phyloP scores from a whole-genome alignment of 2,329 filamentous ascomycete species.

The Trichothecium roseum region DNA sequence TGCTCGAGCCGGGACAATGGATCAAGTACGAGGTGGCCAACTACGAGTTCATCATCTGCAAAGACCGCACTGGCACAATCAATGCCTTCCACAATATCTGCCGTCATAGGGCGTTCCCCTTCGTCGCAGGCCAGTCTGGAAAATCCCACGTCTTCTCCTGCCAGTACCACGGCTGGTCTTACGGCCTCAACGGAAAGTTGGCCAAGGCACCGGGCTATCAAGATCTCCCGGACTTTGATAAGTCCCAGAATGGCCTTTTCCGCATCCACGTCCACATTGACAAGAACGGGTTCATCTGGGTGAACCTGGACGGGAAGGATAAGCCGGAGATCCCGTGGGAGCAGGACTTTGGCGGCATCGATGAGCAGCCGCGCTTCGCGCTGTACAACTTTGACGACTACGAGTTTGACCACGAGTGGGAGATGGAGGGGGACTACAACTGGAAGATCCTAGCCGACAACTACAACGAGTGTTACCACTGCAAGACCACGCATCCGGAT shows the following conservation, averaged over 20 bases:
- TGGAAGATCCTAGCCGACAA: conserved; percentile 54
- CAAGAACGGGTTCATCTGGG: conserved; percentile 44
- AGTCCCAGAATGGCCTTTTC: conserved; percentile 43
- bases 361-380: conserved; percentile 32
- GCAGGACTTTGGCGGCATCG: conserved; percentile 38
- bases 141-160: conserved; percentile 43
- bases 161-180: conserved; percentile 55
- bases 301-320: conserved; percentile 38
- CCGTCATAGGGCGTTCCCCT: conserved; percentile 49
- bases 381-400: conserved; percentile 42
- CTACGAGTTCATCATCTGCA: conserved; percentile 42
- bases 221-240: conserved; percentile 44
- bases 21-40: conserved; percentile 43
- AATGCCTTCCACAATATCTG: conserved; percentile 55
- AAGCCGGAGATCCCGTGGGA: conserved; percentile 38
- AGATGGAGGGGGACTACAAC: conserved; percentile 46
- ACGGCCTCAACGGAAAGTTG: conserved; percentile 44
- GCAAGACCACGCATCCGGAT: conserved; percentile 47
- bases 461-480: conserved; percentile 59
- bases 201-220: conserved; percentile 52
- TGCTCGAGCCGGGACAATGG: conserved; percentile 36
- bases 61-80: conserved; percentile 38
- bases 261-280: conserved; percentile 44
- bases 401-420: conserved; percentile 45
- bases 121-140: conserved; percentile 40